These are phyloP conservation scores for Hyphopichia pseudoburtonii DNA, from an alignment of 1,139 yeast species.

Conservation along the genomic window DNA sequence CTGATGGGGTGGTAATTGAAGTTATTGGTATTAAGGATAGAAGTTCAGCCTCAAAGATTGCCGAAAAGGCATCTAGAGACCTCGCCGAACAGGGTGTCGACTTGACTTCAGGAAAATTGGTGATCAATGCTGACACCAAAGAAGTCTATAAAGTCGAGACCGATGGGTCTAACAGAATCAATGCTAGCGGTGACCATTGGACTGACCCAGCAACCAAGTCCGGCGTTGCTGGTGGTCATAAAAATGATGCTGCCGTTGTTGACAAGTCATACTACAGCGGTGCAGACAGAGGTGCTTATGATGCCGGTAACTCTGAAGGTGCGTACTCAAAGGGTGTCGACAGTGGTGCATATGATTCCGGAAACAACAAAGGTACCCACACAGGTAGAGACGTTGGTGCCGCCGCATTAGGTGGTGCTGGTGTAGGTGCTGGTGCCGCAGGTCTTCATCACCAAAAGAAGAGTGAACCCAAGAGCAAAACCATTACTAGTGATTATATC, in stretches of 20 bases:
- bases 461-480: neutral
- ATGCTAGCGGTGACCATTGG: no score
- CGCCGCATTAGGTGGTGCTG: constrained; percentile 7
- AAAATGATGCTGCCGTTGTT: constrained; percentile 5
- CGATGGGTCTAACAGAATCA: constrained; percentile 5
- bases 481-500: neutral
- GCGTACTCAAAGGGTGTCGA: neutral
- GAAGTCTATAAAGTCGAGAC: constrained; percentile 27
- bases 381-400: constrained; percentile 1
- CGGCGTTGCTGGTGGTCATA: no score
- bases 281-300: neutral
- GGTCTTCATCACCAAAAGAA: neutral
- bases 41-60: constrained; percentile 32
- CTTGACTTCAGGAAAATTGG: constrained; percentile 34
- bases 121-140: constrained; percentile 35
- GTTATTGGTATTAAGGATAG: constrained; percentile 39
- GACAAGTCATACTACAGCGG: constrained; percentile 3
- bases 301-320: neutral
- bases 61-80: constrained; percentile 36
- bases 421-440: constrained; percentile 3
- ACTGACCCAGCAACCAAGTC: no score
- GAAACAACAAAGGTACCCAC: no score
- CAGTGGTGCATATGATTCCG: neutral
- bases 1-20: constrained; percentile 29
- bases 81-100: constrained; percentile 36